These are phyloP conservation scores for Medicago truncatula DNA, from an alignment of 306 rosid species.

Conservation along the genomic window DNA sequence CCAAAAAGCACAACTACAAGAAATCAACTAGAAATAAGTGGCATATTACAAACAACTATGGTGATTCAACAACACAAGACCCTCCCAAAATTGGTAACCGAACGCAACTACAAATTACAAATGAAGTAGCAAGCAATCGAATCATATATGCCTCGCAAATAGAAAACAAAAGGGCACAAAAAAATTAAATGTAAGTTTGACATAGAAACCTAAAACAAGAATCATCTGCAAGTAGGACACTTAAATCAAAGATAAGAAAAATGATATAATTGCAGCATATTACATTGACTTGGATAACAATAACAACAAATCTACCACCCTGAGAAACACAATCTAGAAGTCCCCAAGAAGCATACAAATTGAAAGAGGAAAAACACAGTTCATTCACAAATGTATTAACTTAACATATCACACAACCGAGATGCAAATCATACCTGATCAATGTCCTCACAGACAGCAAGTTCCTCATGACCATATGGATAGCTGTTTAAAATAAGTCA, in stretches of 20 bases:
- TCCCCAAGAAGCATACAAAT: conserved; percentile 10
- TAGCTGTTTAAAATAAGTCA: conserved; percentile 58
- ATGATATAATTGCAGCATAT: not conserved
- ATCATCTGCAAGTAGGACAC: not conserved
- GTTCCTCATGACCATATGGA: conserved; percentile 98
- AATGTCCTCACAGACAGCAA: conserved; percentile 90
- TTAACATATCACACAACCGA: conserved; percentile 14
- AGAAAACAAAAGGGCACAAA: not conserved
- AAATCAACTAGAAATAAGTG: conserved; percentile 20
- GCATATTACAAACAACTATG: not conserved
- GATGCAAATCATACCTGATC: conserved; percentile 77
- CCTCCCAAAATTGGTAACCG: conserved; percentile 26
- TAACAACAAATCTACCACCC: not conserved
- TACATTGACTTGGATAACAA: conserved; percentile 16
- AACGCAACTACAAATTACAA: conserved; percentile 20
- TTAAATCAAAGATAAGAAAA: not conserved
- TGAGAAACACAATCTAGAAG: conserved; percentile 16
- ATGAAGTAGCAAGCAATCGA: too few relatives aligned
- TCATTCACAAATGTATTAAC: conserved; percentile 6
- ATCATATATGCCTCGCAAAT: too few relatives aligned
- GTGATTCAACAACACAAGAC: not conserved
- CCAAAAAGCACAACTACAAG: conserved; percentile 11
- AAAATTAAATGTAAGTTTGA: not conserved
- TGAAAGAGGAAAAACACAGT: conserved; percentile 19
- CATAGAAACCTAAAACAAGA: not conserved